A percentile compares a stretch with the other conserved stretches of the same genome.
Evolutionary conservation across 2,329 filamentous ascomycete genomes (phyloP).

Genomic region (Thielaviopsis ethacetica): DNA sequence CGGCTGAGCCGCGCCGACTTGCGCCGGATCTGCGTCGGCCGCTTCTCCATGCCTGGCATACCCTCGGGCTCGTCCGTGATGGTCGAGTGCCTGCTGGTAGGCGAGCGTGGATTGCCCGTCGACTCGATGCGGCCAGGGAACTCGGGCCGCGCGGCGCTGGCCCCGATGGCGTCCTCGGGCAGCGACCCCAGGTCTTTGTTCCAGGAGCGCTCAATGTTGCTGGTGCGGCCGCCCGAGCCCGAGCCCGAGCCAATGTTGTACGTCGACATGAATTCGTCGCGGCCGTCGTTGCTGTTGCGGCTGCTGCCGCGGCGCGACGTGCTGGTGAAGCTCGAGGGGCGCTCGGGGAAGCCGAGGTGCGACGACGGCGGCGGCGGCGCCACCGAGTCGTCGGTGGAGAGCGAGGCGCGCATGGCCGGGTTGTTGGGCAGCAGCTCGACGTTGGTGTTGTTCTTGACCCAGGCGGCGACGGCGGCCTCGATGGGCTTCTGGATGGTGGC

Average conservation of each 20-base stretch:
- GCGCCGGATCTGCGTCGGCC: background rate
- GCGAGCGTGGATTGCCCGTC: background rate
- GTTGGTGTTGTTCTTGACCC: constrained; percentile 7
- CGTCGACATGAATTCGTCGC: background rate
- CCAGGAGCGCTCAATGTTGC: background rate
- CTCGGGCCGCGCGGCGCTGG: background rate
- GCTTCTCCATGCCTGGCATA: background rate
- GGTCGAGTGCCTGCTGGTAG: background rate
- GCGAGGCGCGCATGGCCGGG: background rate
- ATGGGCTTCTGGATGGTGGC: constrained; percentile 2
- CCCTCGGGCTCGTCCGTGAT: background rate
- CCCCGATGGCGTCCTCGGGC: background rate
- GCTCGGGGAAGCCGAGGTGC: too few relatives aligned
- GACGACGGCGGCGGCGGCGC: too few relatives aligned
- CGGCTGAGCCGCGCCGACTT: background rate
- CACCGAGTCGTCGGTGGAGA: background rate
- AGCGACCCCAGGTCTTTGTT: background rate
- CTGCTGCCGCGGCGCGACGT: background rate
- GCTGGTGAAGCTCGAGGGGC: background rate
- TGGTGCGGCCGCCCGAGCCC: too few relatives aligned
- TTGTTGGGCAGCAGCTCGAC: constrained; percentile 5
- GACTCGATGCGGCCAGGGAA: background rate
- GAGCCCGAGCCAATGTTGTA: background rate
- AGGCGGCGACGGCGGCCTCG: constrained; percentile 8
- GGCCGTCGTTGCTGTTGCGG: background rate